Base-by-base conservation (phyloP, 495 filamentous ascomycete genomes). In the Tuber indicum region DNA sequence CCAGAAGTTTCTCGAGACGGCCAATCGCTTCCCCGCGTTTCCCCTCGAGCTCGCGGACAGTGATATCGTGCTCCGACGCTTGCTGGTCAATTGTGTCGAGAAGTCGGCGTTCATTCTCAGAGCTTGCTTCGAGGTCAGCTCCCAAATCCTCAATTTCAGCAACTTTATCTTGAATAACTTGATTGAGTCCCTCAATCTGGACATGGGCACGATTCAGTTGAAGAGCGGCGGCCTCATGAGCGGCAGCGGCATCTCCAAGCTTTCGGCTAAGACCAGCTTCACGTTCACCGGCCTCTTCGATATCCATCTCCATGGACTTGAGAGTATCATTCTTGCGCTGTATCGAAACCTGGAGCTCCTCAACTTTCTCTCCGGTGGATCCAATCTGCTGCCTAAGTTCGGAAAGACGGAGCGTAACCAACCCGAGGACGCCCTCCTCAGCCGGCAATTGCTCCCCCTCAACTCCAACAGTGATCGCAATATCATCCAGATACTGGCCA, bases 401-500 rank as follows among this genome's bases (percentile, higher is more conserved):
- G 14, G 71, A 75, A 66, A 83, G 73, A 39, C 74, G 80, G n/a
- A 73, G 47, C 6, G 39, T 75, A 26, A 82, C 79, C 42, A 81
- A 9, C 44, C 41, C 36, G 36, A 75, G 43, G 4, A 70, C 70
- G 19, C 77, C 75, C 19, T 74, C 49, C 17, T 58, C 76, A 44
- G 42, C 45, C 2, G 79, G 74, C 26, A 74, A 49, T 32, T 66
- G n/a, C 23, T 76, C 49, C 14, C 58, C 66, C 70, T 32, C 71
- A n/a, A 45, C 47, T 26, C 52, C 70, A 58, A 82, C 70, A 23
- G 42, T 26, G 62, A 66, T 76, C 3, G 75, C 75, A 71, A 82
- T 79, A 39, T 82, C 75, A n/a, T 80, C 81, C 8, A 82, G 77
- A 36, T 74, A 80, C 14, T 75, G 49, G 5, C 74, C 81, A 69